A percentile compares a stretch with the other conserved stretches of the same genome.
Conservation (phyloP, 106 monocot genomes). For the Platanthera zijinensis region DNA sequence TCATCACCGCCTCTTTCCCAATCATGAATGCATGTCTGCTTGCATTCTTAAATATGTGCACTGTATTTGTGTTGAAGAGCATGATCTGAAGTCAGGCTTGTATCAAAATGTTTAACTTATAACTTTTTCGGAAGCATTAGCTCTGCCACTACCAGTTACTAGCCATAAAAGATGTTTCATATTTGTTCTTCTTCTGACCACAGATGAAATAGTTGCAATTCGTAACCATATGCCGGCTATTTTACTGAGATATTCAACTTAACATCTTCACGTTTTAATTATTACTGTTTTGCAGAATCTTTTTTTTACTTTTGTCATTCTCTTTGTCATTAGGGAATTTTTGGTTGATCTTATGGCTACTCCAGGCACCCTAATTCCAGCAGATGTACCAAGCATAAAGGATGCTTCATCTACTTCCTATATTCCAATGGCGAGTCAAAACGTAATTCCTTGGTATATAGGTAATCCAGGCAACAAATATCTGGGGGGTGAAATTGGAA, state of each 20-base stretch:
- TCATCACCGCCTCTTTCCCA: too few relatives aligned
- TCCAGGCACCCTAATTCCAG: constrained; percentile 89
- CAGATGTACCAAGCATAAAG: constrained; percentile 62
- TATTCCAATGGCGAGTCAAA: constrained; percentile 25
- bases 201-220: not conserved
- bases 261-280: constrained; percentile 1
- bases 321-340: constrained; percentile 52
- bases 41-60: not conserved
- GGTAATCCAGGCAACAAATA: constrained; percentile 17
- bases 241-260: not conserved
- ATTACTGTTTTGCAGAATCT: not conserved
- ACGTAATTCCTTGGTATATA: constrained; percentile 14
- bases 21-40: not conserved
- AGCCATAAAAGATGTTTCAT: not conserved
- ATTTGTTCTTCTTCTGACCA: not conserved
- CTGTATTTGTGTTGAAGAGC: not conserved
- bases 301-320: not conserved
- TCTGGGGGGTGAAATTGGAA: constrained; percentile 13
- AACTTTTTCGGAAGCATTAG: not conserved
- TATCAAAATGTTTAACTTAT: not conserved
- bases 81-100: not conserved
- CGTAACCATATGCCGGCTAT: not conserved
- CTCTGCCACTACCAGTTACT: not conserved
- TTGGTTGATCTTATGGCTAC: constrained; percentile 99
- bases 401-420: constrained; percentile 34